Evolutionary conservation across 805 yeast species (phyloP).

Genomic region (Ogataea dorogensis): DNA sequence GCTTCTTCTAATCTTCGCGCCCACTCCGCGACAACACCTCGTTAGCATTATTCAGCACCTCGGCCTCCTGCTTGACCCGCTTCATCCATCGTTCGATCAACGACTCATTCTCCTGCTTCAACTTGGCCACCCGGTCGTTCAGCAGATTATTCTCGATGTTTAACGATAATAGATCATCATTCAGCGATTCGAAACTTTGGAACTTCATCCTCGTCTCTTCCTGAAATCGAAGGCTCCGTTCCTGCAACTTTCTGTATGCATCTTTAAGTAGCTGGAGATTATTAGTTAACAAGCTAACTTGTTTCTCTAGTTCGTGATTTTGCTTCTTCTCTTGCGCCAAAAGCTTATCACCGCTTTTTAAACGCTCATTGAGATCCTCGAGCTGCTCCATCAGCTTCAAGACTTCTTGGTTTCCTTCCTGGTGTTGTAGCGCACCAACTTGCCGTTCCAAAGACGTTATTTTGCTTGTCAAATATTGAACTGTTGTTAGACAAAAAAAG

Average conservation of each 20-base stretch:
- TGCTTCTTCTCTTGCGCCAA: conserved; percentile 11
- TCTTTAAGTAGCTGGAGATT: too few relatives aligned
- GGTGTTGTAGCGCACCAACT: conserved; percentile 14
- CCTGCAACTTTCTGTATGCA: conserved; percentile 24
- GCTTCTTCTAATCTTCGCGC: conserved; percentile 13
- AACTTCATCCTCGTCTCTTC: conserved; percentile 40
- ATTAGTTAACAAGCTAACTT: conserved; percentile 19
- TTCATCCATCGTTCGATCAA: conserved; percentile 45
- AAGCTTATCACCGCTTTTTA: conserved; percentile 4
- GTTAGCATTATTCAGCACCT: conserved; percentile 41
- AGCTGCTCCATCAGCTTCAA: conserved; percentile 14
- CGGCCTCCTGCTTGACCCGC: conserved; percentile 42
- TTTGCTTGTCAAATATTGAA: conserved; percentile 14
- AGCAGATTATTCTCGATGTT: conserved; percentile 51
- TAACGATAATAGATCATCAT: conserved; percentile 48
- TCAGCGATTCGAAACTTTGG: conserved; percentile 46
- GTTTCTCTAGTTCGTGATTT: conserved; percentile 16
- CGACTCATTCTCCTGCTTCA: conserved; percentile 38
- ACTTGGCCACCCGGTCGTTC: conserved; percentile 30
- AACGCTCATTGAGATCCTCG: conserved; percentile 8
- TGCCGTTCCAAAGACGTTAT: conserved; percentile 16
- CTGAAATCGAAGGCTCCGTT: conserved; percentile 19
- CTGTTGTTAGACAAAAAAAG: too few relatives aligned
- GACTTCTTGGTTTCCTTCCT: conserved; percentile 18
- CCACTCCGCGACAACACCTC: conserved; percentile 23